Percentiles rank a stretch among this genome's conserved stretches.
phyloP scores from a whole-genome alignment of 2,329 filamentous ascomycete genomes.

The Colletotrichum musae region DNA sequence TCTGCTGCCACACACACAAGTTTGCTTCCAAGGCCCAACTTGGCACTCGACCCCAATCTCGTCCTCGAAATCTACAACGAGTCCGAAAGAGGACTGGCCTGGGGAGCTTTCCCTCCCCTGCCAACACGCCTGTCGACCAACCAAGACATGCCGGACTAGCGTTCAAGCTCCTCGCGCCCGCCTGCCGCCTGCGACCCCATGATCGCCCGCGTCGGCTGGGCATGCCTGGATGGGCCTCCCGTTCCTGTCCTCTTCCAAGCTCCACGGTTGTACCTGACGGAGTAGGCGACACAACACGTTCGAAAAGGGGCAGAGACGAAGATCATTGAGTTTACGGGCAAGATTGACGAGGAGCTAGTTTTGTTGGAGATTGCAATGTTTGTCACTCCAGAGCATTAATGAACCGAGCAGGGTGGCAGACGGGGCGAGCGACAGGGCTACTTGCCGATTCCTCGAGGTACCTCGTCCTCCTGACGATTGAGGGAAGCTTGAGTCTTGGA shows the following conservation, averaged over 20 bases:
- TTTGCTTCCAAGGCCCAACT: neutral
- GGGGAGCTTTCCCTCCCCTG: slow-evolving; percentile 13
- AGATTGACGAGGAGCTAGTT: neutral
- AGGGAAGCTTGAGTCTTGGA: neutral
- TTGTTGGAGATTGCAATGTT: slow-evolving; percentile 21
- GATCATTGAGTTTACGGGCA: slow-evolving; percentile 22
- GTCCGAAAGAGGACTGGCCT: slow-evolving; percentile 22
- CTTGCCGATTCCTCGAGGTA: neutral
- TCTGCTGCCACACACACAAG: neutral
- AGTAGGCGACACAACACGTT: neutral
- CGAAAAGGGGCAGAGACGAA: slow-evolving; percentile 11
- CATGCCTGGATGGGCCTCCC: slow-evolving; percentile 35
- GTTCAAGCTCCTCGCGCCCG: slow-evolving; percentile 28
- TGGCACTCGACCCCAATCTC: slow-evolving; percentile 3
- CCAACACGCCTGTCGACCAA: neutral
- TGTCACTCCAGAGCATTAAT: neutral
- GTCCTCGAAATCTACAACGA: neutral
- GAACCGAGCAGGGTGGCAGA: slow-evolving; percentile 1
- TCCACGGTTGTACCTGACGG: slow-evolving; percentile 1
- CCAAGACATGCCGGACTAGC: slow-evolving; percentile 33
- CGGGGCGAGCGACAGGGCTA: slow-evolving; percentile 3
- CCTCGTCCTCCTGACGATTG: neutral
- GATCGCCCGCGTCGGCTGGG: slow-evolving; percentile 38
- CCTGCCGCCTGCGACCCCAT: slow-evolving; percentile 30
- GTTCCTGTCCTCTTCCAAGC: slow-evolving; percentile 14